Conservation (phyloP, 306 rosid genomes). For the Malus domestica region DNA sequence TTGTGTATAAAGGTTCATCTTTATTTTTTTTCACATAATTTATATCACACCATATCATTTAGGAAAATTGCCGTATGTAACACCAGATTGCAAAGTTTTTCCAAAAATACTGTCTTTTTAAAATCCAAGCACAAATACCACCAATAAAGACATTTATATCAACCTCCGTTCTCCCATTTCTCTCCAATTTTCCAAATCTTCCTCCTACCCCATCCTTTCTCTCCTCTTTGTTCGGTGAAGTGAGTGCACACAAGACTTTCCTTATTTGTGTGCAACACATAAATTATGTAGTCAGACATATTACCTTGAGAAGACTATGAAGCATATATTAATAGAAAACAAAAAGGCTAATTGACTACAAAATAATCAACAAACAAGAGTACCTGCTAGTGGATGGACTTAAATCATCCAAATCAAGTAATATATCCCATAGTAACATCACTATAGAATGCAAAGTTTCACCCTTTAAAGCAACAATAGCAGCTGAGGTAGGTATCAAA, state of each 20-base stretch:
- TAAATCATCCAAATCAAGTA: slow-evolving; percentile 96
- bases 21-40: background rate
- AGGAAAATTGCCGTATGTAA: background rate
- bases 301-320: background rate
- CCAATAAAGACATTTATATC: background rate
- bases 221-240: background rate
- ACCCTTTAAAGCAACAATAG: slow-evolving; percentile 74
- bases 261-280: background rate
- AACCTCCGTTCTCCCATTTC: background rate
- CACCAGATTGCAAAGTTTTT: background rate
- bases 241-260: background rate
- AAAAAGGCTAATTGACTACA: background rate
- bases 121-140: background rate
- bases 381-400: slow-evolving; percentile 99
- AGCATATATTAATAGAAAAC: background rate
- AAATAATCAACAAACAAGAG: background rate
- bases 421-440: slow-evolving; percentile 91
- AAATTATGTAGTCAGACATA: background rate
- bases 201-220: background rate
- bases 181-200: background rate
- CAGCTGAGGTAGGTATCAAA: slow-evolving; percentile 76
- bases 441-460: slow-evolving; percentile 73
- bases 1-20: background rate
- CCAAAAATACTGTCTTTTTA: background rate
- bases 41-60: background rate